Percentiles rank a stretch among this genome's conserved stretches.
Evolutionary conservation across 805 yeast genomes (phyloP).

Genomic region (Scheffersomyces coipomensis): DNA sequence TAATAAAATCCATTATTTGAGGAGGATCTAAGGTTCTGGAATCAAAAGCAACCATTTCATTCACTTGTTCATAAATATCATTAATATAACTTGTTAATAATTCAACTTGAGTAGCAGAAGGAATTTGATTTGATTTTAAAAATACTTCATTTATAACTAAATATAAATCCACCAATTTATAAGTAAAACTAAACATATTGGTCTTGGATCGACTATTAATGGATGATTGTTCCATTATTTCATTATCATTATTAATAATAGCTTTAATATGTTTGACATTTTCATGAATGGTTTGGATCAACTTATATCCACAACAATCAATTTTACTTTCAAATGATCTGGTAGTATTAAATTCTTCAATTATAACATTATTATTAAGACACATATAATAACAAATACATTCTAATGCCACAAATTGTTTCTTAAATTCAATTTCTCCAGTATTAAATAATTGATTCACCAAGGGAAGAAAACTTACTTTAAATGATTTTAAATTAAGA

Average conservation of each 20-base stretch:
- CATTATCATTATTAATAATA: too few species aligned
- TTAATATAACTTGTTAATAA: slow-evolving; percentile 10
- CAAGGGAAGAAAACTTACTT: slow-evolving; percentile 5
- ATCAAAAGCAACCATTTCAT: slow-evolving; percentile 1
- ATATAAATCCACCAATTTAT: slow-evolving; percentile 12
- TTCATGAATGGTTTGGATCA: background rate
- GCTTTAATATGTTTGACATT: background rate
- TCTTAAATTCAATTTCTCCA: background rate
- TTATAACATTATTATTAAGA: slow-evolving; percentile 8
- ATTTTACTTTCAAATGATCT: slow-evolving; percentile 7
- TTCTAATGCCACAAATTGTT: slow-evolving; percentile 3
- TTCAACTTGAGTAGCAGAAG: slow-evolving; percentile 15
- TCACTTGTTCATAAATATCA: background rate
- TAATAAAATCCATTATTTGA: slow-evolving; percentile 2
- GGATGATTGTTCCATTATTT: background rate
- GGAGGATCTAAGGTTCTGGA: slow-evolving; percentile 6
- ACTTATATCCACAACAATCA: slow-evolving; percentile 8
- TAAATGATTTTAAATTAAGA: slow-evolving; percentile 6
- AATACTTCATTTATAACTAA: slow-evolving; percentile 11
- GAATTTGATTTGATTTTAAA: slow-evolving; percentile 10
- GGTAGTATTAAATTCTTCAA: slow-evolving; percentile 9
- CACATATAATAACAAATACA: slow-evolving; percentile 13
- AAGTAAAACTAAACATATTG: background rate
- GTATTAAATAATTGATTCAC: slow-evolving; percentile 4
- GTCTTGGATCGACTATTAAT: background rate